These are phyloP conservation scores for Lentinus tigrinus DNA, from an alignment of 768 basidiomycete species.

Conservation along the genomic window DNA sequence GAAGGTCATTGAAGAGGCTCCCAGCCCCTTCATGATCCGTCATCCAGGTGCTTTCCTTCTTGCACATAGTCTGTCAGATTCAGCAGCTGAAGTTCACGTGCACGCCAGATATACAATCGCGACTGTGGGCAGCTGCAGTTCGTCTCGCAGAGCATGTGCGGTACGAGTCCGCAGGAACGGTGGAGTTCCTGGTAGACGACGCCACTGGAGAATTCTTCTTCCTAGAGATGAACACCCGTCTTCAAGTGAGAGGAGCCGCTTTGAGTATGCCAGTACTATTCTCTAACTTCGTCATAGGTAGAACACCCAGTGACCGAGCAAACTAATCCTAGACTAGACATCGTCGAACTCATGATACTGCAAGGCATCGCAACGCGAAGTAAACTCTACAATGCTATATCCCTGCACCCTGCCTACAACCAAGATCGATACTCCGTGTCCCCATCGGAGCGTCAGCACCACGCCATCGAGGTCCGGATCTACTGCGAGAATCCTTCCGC, in stretches of 20 bases:
- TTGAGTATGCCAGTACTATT: no score
- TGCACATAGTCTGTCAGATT: neutral
- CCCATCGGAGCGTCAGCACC: constrained; percentile 10
- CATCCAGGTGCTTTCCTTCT: constrained; percentile 39
- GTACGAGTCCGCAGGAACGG: constrained; percentile 64
- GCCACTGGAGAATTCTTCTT: constrained; percentile 57
- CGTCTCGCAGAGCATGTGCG: constrained; percentile 46
- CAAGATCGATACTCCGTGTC: constrained; percentile 37
- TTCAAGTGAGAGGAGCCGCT: constrained; percentile 44
- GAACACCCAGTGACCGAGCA: constrained; percentile 69
- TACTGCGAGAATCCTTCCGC: constrained; percentile 64
- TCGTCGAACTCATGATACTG: constrained; percentile 63
- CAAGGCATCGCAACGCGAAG: constrained; percentile 46
- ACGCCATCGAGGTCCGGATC: constrained; percentile 57
- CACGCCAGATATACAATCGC: constrained; percentile 39
- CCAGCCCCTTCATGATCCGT: constrained; percentile 53
- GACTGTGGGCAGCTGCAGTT: constrained; percentile 55
- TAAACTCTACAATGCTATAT: constrained; percentile 10
- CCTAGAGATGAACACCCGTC: constrained; percentile 70
- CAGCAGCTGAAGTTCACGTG: neutral
- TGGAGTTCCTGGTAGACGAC: constrained; percentile 66
- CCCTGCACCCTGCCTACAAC: constrained; percentile 30
- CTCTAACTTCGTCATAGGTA: constrained; percentile 36
- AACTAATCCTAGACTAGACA: constrained; percentile 52
- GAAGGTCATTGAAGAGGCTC: constrained; percentile 71